phyloP scores from a whole-genome alignment of 140 eudicot genomes.

The Oenanthe javanica region DNA sequence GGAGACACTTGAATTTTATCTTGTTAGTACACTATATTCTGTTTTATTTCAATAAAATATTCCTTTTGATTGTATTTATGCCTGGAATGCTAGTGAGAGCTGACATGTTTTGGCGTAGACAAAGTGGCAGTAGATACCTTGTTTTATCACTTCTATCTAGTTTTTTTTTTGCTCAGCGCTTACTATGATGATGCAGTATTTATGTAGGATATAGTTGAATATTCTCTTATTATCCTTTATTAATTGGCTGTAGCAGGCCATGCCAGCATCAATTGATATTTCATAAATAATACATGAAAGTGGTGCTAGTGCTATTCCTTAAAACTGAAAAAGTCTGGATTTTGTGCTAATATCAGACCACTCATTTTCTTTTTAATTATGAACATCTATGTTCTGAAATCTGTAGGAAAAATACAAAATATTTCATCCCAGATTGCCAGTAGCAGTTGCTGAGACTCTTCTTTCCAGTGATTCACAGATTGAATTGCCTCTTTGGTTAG shows the following conservation, averaged over 20 bases:
- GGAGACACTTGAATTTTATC: conserved; percentile 85
- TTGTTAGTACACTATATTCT: conserved; percentile 44
- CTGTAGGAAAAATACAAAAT: conserved; percentile 78
- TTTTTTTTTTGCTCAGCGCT: neutral
- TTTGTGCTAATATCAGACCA: neutral
- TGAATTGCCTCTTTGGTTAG: conserved; percentile 97
- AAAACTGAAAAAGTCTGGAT: neutral
- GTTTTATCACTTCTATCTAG: neutral
- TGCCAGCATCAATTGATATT: neutral
- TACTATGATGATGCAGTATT: neutral
- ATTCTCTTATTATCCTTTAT: neutral
- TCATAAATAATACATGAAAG: neutral
- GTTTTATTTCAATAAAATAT: neutral
- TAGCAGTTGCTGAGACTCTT: conserved; percentile 84
- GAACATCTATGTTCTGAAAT: conserved; percentile 1
- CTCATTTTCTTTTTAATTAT: neutral
- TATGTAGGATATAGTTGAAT: neutral
- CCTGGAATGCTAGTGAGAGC: neutral
- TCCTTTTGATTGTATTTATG: neutral
- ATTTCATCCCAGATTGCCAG: conserved; percentile 86
- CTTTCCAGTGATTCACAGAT: conserved; percentile 75
- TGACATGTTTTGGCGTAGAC: neutral
- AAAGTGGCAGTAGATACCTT: neutral
- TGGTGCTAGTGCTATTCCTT: neutral
- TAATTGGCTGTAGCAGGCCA: neutral